Percentiles rank a stretch among this genome's conserved stretches.
phyloP scores from a whole-genome alignment of 768 basidiomycete genomes.

The Mrakia hoshinonis region DNA sequence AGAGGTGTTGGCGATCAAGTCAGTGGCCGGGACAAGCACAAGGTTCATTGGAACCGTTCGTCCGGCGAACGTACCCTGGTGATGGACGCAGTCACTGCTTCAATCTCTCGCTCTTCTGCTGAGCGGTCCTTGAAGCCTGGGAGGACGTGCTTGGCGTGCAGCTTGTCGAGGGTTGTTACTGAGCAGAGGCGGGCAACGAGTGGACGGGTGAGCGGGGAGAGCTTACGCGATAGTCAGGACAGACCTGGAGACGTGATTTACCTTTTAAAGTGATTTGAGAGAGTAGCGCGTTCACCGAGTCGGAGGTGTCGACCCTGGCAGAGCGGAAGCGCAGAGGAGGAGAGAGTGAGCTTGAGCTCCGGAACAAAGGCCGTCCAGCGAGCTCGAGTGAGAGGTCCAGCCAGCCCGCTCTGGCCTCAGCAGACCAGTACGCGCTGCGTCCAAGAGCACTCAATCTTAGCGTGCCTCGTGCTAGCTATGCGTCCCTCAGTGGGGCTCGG shows the following conservation, averaged over 20 bases:
- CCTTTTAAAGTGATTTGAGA: constrained; percentile 64
- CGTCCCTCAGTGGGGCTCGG: too few species aligned
- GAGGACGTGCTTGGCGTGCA: constrained; percentile 90
- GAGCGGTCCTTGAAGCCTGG: constrained; percentile 94
- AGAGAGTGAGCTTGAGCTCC: constrained; percentile 30
- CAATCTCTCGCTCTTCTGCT: constrained; percentile 89
- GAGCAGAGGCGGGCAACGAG: constrained; percentile 13
- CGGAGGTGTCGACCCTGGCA: constrained; percentile 79
- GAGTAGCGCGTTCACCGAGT: constrained; percentile 76
- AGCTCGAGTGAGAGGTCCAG: neutral
- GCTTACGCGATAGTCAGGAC: neutral
- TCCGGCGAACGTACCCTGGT: constrained; percentile 58
- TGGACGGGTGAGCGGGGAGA: neutral
- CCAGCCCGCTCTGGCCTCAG: too few species aligned
- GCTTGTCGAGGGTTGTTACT: constrained; percentile 86
- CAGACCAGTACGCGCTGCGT: too few species aligned
- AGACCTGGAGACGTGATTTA: constrained; percentile 43
- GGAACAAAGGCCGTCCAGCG: neutral
- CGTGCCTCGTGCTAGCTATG: too few species aligned
- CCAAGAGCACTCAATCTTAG: too few species aligned
- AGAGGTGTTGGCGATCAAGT: neutral
- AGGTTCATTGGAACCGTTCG: neutral
- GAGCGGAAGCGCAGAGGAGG: constrained; percentile 23
- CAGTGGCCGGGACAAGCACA: neutral
- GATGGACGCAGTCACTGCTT: constrained; percentile 71